Conservation (phyloP, 2,329 filamentous ascomycete species). For the Trichoderma citrinoviride region DNA sequence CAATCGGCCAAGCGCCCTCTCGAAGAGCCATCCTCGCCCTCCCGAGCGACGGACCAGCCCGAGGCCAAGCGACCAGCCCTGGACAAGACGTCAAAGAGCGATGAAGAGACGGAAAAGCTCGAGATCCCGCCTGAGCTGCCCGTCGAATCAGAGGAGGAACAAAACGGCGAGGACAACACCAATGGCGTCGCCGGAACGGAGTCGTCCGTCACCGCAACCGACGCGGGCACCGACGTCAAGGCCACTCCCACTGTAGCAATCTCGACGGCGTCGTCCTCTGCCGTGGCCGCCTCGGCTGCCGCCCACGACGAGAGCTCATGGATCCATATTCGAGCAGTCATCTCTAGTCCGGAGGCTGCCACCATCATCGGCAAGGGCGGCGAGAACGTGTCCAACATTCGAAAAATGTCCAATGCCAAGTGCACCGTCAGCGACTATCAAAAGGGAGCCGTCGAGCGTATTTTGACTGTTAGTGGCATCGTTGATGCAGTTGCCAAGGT, state of each 20-base stretch:
- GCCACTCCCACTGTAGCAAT: slow-evolving; percentile 23
- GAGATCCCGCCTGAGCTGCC: slow-evolving; percentile 34
- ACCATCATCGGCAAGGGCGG: slow-evolving; percentile 98
- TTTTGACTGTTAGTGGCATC: slow-evolving; percentile 92
- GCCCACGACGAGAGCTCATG: slow-evolving; percentile 88
- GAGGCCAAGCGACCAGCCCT: slow-evolving; percentile 96
- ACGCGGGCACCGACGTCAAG: slow-evolving; percentile 33
- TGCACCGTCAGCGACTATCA: slow-evolving; percentile 99
- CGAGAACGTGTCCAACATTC: slow-evolving; percentile 97
- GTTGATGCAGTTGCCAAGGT: slow-evolving; percentile 98
- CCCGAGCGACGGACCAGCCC: slow-evolving; percentile 85
- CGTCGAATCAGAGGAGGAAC: slow-evolving; percentile 41
- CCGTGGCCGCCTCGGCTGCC: slow-evolving; percentile 46
- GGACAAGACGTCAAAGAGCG: slow-evolving; percentile 81
- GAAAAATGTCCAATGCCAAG: slow-evolving; percentile 91
- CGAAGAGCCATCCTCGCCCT: slow-evolving; percentile 94
- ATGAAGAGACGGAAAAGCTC: slow-evolving; percentile 51
- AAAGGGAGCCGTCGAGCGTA: slow-evolving; percentile 93
- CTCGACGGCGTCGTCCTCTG: slow-evolving; percentile 33
- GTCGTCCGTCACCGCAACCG: slow-evolving; percentile 29
- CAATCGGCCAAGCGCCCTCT: slow-evolving; percentile 86
- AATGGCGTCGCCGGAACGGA: slow-evolving; percentile 48
- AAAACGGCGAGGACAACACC: slow-evolving; percentile 49
- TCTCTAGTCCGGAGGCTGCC: slow-evolving; percentile 94
- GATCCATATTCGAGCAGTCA: slow-evolving; percentile 96